Evolutionary conservation across 169 alveolate genomes (phyloP), one percentile per base, ranked within the genome.

Genomic region (Cystoisospora suis): DNA sequence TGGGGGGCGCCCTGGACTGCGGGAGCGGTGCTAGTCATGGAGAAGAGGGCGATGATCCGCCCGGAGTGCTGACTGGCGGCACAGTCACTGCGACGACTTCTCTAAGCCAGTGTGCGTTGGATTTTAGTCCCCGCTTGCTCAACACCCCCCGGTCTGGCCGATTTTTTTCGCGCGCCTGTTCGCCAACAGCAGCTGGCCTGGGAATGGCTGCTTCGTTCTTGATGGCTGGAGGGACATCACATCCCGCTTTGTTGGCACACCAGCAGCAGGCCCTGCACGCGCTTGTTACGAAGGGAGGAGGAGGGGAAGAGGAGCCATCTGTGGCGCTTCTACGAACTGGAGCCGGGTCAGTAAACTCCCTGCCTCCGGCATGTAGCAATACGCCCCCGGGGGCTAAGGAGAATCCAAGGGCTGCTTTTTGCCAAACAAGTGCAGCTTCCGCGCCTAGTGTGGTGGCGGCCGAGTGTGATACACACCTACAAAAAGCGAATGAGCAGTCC

Each of bases 121-220:
- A 65, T n/a, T 65, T 65, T 44, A 65, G 77, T 65, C 77, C 77
- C 42, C 77, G 77, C 77, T 44, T 65, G 5, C 77, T 65, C 42
- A 65, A 65, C 77, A 65, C 77, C 5, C 77, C 77, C 77, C 77
- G 77, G n/a, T 65, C 77, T 27, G 77, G 77, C 77, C 77, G 1
- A 1, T 3, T 4, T 2, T 65, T 65, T 4, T 65, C 77, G 38
- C 77, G 77, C 5, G 23, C 29, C 23, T 59, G 7, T 36, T 65
- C 77, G 36, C 42, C 42, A 15, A 65, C 77, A n/a, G n/a, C n/a
- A n/a, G 77, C 4, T 3, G 44, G 42, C 40, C 27, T n/a, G 42
- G 77, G 77, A 36, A 9, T n/a, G 5, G 75, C 75, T 4, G 44
- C 77, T 44, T 6, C 77, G 0, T 44, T 65, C 6, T 44, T 65